phyloP scores from a whole-genome alignment of 208 protist genomes.

The Acanthamoeba lugdunensis region DNA sequence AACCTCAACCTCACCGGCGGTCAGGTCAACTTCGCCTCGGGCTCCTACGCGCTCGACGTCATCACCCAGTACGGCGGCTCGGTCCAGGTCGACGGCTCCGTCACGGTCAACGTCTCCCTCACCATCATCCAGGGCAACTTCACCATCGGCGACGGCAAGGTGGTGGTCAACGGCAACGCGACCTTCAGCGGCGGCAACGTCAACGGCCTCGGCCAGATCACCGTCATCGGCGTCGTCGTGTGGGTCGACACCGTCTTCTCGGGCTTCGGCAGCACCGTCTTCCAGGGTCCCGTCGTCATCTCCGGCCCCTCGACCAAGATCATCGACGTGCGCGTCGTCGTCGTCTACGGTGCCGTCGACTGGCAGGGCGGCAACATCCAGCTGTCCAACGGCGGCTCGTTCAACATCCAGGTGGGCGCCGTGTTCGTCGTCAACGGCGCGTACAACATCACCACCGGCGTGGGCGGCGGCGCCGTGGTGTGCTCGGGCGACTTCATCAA shows the following conservation, averaged over 20 bases:
- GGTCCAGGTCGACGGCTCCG: conserved; percentile 19
- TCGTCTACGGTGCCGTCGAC: conserved; percentile 47
- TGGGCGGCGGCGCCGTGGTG: conserved; percentile 7
- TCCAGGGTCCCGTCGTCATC: conserved; percentile 37
- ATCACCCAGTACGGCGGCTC: conserved; percentile 51
- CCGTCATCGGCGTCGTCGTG: conserved; percentile 61
- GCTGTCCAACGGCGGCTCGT: conserved; percentile 63
- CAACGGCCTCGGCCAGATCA: conserved; percentile 62
- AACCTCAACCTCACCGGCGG: conserved; percentile 69
- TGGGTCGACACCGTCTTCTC: conserved; percentile 65
- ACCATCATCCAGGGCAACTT: conserved; percentile 49
- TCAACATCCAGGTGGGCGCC: conserved; percentile 42
- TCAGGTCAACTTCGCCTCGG: conserved; percentile 55
- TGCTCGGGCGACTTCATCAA: conserved; percentile 57
- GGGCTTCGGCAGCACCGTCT: conserved; percentile 64
- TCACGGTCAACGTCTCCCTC: conserved; percentile 69
- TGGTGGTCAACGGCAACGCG: conserved; percentile 1
- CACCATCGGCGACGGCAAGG: conserved; percentile 47
- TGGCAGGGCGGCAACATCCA: conserved; percentile 67
- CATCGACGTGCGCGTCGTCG: conserved; percentile 44
- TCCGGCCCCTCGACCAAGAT: conserved; percentile 41
- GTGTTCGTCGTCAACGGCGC: neutral
- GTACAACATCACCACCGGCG: conserved; percentile 37
- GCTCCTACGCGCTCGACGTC: conserved; percentile 50
- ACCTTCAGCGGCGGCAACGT: conserved; percentile 53